phyloP scores from a whole-genome alignment of 2,329 filamentous ascomycete genomes.

The Aspergillus oerlinghausenensis region DNA sequence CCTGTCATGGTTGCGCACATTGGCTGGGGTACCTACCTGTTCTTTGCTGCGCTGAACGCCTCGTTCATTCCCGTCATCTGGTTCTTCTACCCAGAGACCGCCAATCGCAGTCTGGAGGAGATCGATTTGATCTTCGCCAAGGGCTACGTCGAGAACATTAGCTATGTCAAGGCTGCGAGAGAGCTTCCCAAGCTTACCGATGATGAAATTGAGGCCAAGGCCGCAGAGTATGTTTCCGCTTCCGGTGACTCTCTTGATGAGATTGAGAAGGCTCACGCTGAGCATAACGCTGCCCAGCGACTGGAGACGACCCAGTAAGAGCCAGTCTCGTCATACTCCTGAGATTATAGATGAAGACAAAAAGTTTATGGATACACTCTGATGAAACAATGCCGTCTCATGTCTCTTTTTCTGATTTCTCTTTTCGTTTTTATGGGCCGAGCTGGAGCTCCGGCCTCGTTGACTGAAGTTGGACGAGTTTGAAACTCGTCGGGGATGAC shows the following conservation, averaged over 20 bases:
- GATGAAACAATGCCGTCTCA: neutral
- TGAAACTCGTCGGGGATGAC: neutral
- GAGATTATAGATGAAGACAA: neutral
- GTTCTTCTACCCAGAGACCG: conserved; percentile 53
- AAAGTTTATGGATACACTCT: neutral
- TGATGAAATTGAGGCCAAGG: conserved; percentile 32
- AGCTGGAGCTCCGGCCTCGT: neutral
- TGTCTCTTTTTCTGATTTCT: neutral
- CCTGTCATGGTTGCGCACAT: conserved; percentile 39
- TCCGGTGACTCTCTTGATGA: conserved; percentile 11
- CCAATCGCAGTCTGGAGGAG: conserved; percentile 41
- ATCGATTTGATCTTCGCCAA: conserved; percentile 44
- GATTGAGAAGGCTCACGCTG: conserved; percentile 20
- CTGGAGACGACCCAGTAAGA: conserved; percentile 9
- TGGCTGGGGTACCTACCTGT: conserved; percentile 42
- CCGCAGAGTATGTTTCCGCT: conserved; percentile 28
- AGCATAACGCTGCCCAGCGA: conserved; percentile 7
- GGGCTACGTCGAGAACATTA: conserved; percentile 40
- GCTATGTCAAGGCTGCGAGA: conserved; percentile 30
- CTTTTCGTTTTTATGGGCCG: neutral
- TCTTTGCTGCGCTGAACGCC: conserved; percentile 40
- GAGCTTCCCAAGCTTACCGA: conserved; percentile 32
- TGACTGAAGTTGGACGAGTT: neutral
- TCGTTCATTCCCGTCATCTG: conserved; percentile 50
- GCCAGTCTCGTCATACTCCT: conserved; percentile 7